phyloP scores from a whole-genome alignment of 2,329 filamentous ascomycete genomes.

The Penicillium sp. region DNA sequence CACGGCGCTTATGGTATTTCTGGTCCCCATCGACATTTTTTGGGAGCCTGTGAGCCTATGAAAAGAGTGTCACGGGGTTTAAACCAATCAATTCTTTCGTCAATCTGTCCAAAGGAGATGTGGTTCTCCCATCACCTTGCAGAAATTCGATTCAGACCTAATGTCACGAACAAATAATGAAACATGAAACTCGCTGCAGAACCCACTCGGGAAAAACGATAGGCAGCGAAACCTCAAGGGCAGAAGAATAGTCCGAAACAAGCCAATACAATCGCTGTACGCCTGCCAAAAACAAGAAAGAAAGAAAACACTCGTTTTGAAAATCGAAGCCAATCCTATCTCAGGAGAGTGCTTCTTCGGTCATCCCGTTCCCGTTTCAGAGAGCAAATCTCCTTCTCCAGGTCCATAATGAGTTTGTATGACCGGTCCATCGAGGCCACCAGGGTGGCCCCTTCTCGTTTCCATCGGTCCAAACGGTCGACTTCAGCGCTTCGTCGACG shows the following conservation, averaged over 20 bases:
- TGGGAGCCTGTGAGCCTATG: conserved; percentile 27
- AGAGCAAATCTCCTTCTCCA: conserved; percentile 68
- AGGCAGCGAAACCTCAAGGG: conserved; percentile 15
- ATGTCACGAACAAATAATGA: conserved; percentile 30
- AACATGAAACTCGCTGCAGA: conserved; percentile 29
- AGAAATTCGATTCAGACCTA: conserved; percentile 28
- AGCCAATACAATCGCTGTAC: conserved; percentile 22
- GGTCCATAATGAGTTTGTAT: conserved; percentile 69
- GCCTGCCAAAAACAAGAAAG: conserved; percentile 10
- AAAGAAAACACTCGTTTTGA: conserved; percentile 12
- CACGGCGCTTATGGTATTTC: conserved; percentile 38
- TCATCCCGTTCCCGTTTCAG: conserved; percentile 60
- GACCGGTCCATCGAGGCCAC: conserved; percentile 66
- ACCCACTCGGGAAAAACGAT: conserved; percentile 20
- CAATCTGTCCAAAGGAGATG: conserved; percentile 22
- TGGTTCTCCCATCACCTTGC: conserved; percentile 23
- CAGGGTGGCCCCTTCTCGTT: conserved; percentile 64
- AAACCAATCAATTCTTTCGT: conserved; percentile 25
- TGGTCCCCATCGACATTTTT: conserved; percentile 26
- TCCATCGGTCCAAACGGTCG: conserved; percentile 75
- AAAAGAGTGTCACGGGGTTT: conserved; percentile 13
- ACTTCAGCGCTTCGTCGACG: conserved; percentile 73
- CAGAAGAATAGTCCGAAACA: conserved; percentile 6
- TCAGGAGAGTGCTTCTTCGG: conserved; percentile 34
- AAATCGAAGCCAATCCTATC: conserved; percentile 16